Base-by-base conservation (phyloP, 805 yeast genomes). In the Suhomyces vadensis region DNA sequence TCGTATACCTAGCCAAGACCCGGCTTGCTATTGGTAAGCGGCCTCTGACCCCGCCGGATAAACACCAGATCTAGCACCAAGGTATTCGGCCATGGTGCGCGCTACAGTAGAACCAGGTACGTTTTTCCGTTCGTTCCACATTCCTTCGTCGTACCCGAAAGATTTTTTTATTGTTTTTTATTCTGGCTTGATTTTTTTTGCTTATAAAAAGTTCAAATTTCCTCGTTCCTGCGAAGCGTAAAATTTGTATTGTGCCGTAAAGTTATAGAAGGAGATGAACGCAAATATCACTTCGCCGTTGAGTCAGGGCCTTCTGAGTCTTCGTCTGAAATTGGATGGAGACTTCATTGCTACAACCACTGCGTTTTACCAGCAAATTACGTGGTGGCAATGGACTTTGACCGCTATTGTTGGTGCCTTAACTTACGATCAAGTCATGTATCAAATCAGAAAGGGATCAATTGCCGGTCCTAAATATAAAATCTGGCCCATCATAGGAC, bases 401-500 rank as follows among this genome's bases (percentile, higher is more conserved):
- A 70, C 86, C 1, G 50, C 76, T 1, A 42, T 81, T 5, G 73
- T 79, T 2, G 51, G 78, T 10, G 67, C 70, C 4, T 56, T 86
- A 37, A 71, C 80, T 1, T 85, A 79, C 61, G 95, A 88, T 65
- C 95, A 85, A 65, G 64, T 89, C n/a, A 66, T 78, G 51, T 94
- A 94, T 63, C 83, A 89, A 58, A 57, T 79, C 36, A 81, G 82
- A 51, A 94, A 94, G 67, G 97, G 97, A 35, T 61, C 79, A 25
- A 89, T 92, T 63, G 97, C 89, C 6, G 99, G 99, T 17, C 99
- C 97, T 10, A 67, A 71, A 36, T 82, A 76, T 64, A 94, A 94
- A 67, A 58, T 90, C 46, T 92, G 95, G 90, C 99, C 99, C 2
- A 74, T 94, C 39, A 91, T 94, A 54, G 99, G 99, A 2, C 98